phyloP scores from a whole-genome alignment of 2,329 filamentous ascomycete genomes.

The Hymenoscyphus scutula region DNA sequence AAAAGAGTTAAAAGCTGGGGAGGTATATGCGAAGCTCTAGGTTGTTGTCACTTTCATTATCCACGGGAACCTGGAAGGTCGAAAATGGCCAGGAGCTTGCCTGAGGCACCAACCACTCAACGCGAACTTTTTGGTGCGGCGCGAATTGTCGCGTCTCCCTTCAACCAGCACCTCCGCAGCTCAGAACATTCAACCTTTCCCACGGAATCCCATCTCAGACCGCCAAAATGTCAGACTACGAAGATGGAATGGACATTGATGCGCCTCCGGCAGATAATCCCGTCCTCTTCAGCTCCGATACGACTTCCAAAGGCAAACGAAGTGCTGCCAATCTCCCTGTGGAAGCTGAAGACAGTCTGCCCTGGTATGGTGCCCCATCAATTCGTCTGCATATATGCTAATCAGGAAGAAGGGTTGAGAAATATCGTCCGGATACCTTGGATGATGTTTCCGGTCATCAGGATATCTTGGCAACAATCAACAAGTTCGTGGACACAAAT shows the following conservation, averaged over 20 bases:
- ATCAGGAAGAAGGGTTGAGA: slow-evolving; percentile 72
- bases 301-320: slow-evolving; percentile 80
- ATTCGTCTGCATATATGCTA: slow-evolving; percentile 20
- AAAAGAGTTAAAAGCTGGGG: too few relatives aligned
- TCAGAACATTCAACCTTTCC: background rate
- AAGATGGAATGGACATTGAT: slow-evolving; percentile 70
- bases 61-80: too few relatives aligned
- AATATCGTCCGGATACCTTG: slow-evolving; percentile 86
- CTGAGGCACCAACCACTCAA: background rate
- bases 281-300: slow-evolving; percentile 71
- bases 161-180: background rate
- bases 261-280: slow-evolving; percentile 48
- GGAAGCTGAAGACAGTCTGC: slow-evolving; percentile 88
- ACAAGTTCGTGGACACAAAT: slow-evolving; percentile 94
- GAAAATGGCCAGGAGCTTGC: too few relatives aligned
- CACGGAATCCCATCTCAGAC: background rate
- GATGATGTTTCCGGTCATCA: slow-evolving; percentile 94
- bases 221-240: slow-evolving; percentile 50
- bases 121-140: background rate
- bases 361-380: slow-evolving; percentile 61
- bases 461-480: slow-evolving; percentile 95
- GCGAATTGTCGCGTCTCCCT: background rate
- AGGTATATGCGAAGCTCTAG: too few relatives aligned
- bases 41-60: too few relatives aligned
- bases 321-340: slow-evolving; percentile 90